Percentiles rank a stretch among this genome's conserved stretches.
Conservation (phyloP, 176 grass and related monocot genomes). For the Lolium multiflorum region DNA sequence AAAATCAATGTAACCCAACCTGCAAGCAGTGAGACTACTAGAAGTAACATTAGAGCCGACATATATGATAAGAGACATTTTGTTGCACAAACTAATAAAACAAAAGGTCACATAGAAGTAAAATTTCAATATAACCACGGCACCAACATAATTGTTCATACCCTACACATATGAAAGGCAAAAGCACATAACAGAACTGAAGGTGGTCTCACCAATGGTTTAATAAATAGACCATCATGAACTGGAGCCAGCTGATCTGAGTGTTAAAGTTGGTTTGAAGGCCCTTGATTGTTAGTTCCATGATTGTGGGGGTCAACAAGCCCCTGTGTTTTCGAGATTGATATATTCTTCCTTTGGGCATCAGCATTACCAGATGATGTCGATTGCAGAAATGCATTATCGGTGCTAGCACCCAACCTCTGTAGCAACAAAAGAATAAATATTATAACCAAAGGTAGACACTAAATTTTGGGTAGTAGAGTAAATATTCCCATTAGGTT, state of each 20-base stretch:
- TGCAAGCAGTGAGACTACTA: conserved; percentile 35
- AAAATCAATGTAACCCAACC: conserved; percentile 3
- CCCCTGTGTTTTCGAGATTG: conserved; percentile 33
- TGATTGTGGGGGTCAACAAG: conserved; percentile 8
- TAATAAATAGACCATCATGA: conserved; percentile 22
- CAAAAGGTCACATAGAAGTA: not conserved
- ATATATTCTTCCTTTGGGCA: conserved; percentile 30
- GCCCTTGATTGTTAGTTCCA: conserved; percentile 45
- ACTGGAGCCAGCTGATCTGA: conserved; percentile 40
- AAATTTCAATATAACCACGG: conserved; percentile 27
- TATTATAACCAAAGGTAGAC: conserved; percentile 28
- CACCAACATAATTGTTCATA: conserved; percentile 3
- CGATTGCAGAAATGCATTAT: conserved; percentile 53
- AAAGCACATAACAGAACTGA: conserved; percentile 20
- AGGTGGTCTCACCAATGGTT: conserved; percentile 41
- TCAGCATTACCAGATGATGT: conserved; percentile 41
- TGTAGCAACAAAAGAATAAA: conserved; percentile 33
- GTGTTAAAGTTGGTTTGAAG: conserved; percentile 45
- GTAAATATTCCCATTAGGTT: not conserved
- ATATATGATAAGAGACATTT: conserved; percentile 16
- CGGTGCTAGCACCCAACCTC: conserved; percentile 40
- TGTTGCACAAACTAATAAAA: conserved; percentile 1
- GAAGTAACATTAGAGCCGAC: conserved; percentile 17
- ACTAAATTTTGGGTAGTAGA: not conserved
- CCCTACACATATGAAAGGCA: conserved; percentile 32